A percentile compares a stretch with the other conserved stretches of the same genome.
These are phyloP conservation scores for Neopestalotiopsis sp. DNA, from an alignment of 2,329 filamentous ascomycete species.

Conservation along the genomic window DNA sequence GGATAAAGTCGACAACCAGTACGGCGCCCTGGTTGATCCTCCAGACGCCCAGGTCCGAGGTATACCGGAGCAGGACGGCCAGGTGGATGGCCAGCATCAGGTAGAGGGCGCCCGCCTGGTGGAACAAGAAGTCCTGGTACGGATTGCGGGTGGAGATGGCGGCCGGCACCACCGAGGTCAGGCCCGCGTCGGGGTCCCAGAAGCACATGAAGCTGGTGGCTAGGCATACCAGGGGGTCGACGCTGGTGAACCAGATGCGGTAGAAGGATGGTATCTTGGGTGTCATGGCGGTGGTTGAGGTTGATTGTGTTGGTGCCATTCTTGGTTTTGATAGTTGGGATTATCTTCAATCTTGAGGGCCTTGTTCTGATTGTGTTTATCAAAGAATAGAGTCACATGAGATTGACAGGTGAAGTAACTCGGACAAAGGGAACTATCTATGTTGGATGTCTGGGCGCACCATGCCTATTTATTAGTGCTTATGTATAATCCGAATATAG, in stretches of 20 bases:
- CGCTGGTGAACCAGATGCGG: neutral
- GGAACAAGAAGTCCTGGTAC: slow-evolving; percentile 4
- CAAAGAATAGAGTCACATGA: no score
- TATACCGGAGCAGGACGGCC: neutral
- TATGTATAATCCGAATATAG: no score
- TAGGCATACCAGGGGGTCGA: neutral
- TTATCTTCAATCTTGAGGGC: no score
- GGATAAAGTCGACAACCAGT: neutral
- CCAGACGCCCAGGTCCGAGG: neutral
- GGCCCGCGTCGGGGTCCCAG: neutral
- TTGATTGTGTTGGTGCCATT: neutral
- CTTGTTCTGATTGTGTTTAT: no score
- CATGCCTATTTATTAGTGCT: no score
- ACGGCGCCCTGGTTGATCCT: neutral
- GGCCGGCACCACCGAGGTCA: neutral
- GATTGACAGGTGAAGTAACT: no score
- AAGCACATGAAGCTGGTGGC: neutral
- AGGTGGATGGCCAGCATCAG: neutral
- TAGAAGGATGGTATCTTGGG: neutral
- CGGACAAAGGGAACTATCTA: no score
- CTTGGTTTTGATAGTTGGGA: no score
- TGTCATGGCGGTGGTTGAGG: neutral
- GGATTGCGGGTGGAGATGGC: neutral
- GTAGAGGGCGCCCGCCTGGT: neutral
- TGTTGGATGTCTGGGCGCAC: no score